Conservation (phyloP, 2,329 filamentous ascomycete species). For the Ploettnerulaceae sp. region DNA sequence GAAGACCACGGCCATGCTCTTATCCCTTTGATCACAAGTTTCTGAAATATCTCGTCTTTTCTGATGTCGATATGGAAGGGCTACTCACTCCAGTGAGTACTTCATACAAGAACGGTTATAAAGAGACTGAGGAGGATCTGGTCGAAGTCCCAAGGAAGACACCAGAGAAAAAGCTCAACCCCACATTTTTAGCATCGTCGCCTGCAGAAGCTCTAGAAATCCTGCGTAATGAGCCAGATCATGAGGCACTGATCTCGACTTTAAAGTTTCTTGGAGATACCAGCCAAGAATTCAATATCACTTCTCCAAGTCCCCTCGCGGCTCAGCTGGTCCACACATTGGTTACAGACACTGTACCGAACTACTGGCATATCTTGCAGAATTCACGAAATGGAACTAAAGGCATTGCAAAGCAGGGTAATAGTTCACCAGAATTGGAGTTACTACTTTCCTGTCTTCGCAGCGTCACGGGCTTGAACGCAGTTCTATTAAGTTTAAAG, state of each 20-base stretch:
- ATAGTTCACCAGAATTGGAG: constrained; percentile 35
- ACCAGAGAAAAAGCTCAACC: constrained; percentile 7
- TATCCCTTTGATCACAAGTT: no score
- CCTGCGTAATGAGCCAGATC: constrained; percentile 58
- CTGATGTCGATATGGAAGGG: constrained; percentile 41
- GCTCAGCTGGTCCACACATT: constrained; percentile 73
- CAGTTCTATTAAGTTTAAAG: constrained; percentile 65
- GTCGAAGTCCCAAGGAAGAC: constrained; percentile 19
- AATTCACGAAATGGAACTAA: constrained; percentile 37
- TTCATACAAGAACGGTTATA: constrained; percentile 23
- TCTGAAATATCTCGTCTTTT: background rate
- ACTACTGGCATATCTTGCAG: constrained; percentile 70
- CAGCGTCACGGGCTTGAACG: constrained; percentile 73
- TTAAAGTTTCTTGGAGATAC: constrained; percentile 47
- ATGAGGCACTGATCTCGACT: constrained; percentile 48
- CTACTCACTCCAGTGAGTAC: constrained; percentile 45
- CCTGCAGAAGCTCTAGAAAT: constrained; percentile 51
- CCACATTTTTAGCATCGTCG: constrained; percentile 19
- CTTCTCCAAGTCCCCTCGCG: constrained; percentile 58
- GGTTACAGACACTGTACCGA: constrained; percentile 68
- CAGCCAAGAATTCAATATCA: constrained; percentile 48
- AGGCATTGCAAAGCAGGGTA: constrained; percentile 20
- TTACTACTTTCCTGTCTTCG: constrained; percentile 61
- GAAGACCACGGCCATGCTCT: no score
- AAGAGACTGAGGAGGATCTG: constrained; percentile 20